Base-by-base conservation (phyloP, 225 moss, liverwort and hornwort species). In the Physcomitrellopsis africana region DNA sequence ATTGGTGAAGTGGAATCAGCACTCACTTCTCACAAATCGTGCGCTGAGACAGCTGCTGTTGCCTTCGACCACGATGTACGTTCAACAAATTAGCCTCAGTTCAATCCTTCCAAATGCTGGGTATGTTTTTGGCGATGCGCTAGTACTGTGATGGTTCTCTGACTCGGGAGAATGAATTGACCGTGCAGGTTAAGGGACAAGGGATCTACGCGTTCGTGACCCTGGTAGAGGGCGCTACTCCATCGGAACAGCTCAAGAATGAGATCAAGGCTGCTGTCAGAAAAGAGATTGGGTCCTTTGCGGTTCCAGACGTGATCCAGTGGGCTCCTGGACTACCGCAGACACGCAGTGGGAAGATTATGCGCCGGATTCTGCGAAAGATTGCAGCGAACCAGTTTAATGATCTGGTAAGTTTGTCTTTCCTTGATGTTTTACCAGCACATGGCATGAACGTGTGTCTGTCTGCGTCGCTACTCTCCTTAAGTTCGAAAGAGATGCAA, bases 1-100 rank as follows among this genome's bases (percentile, higher is more conserved):
- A 95, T 91, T 7, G 95, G 92, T 17, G 95, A 95, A 77, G 88
- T 95, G 41, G 95, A 95, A 77, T 89, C 89, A 42, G 95, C 95
- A 22, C 77, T 95, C 47, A 80, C 76, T 18, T 86, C 92, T 18
- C 92, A 95, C 81, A 37, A 85, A 37, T 51, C 67, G 2, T 95
- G 95, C 67, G 78, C 91, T 59, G 95, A 95, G 74, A 91, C 92
- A 12, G 92, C 95, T 68, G 95, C 91, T 23, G 92, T 95, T 51
- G 92, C 89, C 67, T 83, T 84, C 77, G 88, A 93, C 48, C 92
- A 95, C 76, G 86, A 91, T 70, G 92, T 89, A 85, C 80, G 86
- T 72, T 61, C 18, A 53, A 27, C 7, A 7, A 37, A 37, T 7
- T 4, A 37, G 4, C 32, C 7, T 37, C 32, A 5, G 7, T 4